Conservation (phyloP, 1,284 basidiomycete species). For the Malassezia yamatoensis region DNA sequence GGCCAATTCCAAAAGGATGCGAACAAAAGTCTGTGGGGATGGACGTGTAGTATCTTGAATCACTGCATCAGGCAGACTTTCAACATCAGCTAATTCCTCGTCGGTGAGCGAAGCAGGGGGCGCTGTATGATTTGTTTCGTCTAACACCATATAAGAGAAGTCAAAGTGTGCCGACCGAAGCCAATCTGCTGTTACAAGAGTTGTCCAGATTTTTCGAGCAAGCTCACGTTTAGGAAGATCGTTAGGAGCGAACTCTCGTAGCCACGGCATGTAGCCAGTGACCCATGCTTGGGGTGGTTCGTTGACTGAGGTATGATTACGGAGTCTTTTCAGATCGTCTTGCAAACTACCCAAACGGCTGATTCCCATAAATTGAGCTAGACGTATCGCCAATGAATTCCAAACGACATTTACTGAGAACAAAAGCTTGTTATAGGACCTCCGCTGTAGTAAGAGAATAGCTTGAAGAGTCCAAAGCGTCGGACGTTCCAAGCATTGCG, state of each 20-base stretch:
- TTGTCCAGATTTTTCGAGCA: not conserved
- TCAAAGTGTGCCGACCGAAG: not conserved
- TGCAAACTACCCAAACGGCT: not conserved
- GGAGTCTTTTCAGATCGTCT: not conserved
- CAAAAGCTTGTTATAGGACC: not conserved
- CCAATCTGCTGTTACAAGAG: not conserved
- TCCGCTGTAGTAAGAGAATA: not conserved
- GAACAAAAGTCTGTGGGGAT: not conserved
- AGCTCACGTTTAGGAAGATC: conserved; percentile 1
- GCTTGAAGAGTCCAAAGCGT: not conserved
- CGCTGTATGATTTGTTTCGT: not conserved
- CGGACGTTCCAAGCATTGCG: not conserved
- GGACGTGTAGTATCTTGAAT: not conserved
- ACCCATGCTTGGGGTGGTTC: not conserved
- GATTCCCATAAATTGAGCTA: conserved; percentile 1
- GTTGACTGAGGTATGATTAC: not conserved
- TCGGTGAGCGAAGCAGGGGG: not conserved
- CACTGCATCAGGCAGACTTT: not conserved
- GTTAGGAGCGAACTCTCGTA: not conserved
- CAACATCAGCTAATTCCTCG: not conserved
- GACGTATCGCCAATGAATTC: not conserved
- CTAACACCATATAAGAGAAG: not conserved
- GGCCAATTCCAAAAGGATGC: not conserved
- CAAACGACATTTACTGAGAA: not conserved
- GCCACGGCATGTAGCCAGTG: not conserved